Conservation (phyloP, 805 yeast genomes). For the Teunomyces gatunensis region DNA sequence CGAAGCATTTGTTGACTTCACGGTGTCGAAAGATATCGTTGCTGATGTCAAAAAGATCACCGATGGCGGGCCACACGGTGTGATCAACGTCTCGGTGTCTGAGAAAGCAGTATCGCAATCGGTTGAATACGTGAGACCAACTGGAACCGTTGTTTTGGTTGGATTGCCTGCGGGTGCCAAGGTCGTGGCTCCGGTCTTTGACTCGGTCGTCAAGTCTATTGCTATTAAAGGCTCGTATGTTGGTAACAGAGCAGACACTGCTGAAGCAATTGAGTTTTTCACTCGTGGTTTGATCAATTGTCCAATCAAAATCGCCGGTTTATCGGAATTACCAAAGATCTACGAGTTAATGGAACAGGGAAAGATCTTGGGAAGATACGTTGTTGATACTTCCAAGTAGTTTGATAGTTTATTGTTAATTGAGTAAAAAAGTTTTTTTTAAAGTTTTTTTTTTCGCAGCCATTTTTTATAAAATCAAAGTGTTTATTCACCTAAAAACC, state of each 20-base stretch:
- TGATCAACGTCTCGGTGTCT: constrained; percentile 50
- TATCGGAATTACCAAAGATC: constrained; percentile 66
- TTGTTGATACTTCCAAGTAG: constrained; percentile 71
- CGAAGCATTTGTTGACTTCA: constrained; percentile 61
- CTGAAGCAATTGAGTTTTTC: constrained; percentile 77
- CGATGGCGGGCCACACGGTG: constrained; percentile 60
- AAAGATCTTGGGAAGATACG: constrained; percentile 84
- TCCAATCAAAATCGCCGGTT: constrained; percentile 73
- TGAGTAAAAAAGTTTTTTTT: too few species aligned
- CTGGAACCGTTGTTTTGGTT: constrained; percentile 42
- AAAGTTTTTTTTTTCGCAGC: not conserved
- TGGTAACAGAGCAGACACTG: constrained; percentile 85
- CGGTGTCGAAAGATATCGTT: constrained; percentile 45
- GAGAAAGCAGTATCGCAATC: constrained; percentile 51
- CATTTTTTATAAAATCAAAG: not conserved
- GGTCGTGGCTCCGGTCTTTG: constrained; percentile 66
- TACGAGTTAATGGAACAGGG: constrained; percentile 80
- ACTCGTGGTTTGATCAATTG: constrained; percentile 67
- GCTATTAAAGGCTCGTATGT: constrained; percentile 80
- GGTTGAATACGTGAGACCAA: constrained; percentile 39
- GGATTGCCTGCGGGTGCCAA: constrained; percentile 82
- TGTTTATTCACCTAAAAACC: not conserved
- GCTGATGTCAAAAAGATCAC: constrained; percentile 44
- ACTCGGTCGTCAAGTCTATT: constrained; percentile 70
- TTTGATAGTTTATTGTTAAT: not conserved